Evolutionary conservation across 2,329 filamentous ascomycete species (phyloP).

Genomic region (Aspergillus arachidicola): DNA sequence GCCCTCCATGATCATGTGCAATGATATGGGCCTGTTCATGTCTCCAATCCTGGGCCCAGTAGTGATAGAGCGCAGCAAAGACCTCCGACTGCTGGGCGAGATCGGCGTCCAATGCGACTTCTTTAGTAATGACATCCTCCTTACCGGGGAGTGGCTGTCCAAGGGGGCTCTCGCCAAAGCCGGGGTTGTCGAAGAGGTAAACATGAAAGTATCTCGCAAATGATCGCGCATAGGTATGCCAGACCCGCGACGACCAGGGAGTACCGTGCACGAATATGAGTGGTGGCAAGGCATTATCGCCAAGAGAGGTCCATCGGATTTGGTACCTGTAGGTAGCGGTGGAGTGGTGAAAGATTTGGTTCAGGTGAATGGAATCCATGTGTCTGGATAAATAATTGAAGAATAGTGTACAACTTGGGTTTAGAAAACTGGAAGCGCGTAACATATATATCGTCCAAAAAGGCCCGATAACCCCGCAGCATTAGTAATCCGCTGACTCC

Average conservation of each 20-base stretch:
- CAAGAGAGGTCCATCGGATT: conserved; percentile 40
- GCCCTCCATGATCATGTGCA: conserved; percentile 50
- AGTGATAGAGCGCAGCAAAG: conserved; percentile 42
- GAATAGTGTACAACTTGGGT: too few relatives aligned
- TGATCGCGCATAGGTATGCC: conserved; percentile 38
- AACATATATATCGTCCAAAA: too few relatives aligned
- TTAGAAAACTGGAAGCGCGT: too few relatives aligned
- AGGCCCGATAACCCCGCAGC: too few relatives aligned
- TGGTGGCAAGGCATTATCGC: conserved; percentile 31
- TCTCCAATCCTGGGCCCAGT: conserved; percentile 29
- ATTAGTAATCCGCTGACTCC: too few relatives aligned
- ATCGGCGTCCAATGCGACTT: conserved; percentile 33
- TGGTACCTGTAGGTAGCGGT: conserved; percentile 29
- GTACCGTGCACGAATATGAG: conserved; percentile 53
- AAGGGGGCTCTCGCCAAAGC: conserved; percentile 45
- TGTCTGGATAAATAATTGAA: too few relatives aligned
- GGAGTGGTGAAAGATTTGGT: conserved; percentile 32
- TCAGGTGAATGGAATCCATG: too few relatives aligned
- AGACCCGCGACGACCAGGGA: conserved; percentile 50
- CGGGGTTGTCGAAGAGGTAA: conserved; percentile 51
- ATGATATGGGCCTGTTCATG: conserved; percentile 38
- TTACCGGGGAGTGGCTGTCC: conserved; percentile 17
- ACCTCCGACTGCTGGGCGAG: conserved; percentile 44
- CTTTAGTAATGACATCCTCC: not conserved
- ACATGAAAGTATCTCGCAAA: conserved; percentile 41